Base-by-base conservation (phyloP, 495 filamentous ascomycete genomes). In the Cenococcum geophilum region DNA sequence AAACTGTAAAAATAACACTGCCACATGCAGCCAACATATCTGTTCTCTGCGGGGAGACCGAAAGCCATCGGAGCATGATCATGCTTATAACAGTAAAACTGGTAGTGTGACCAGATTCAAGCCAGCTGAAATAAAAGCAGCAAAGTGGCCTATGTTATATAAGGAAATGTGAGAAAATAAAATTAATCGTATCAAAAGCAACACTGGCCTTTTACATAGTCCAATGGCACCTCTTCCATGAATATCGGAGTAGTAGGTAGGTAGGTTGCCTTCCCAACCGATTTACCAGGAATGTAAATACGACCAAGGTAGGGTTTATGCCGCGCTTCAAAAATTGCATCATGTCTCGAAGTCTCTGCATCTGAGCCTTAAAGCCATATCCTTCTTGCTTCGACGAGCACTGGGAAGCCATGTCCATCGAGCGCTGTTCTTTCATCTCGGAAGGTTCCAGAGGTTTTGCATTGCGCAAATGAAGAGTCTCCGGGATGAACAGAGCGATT, bases 141-240 rank as follows among this genome's bases (percentile, higher is more conserved):
- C n/a, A 77, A 70, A 52, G 74, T 73, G 22, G 77, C 68, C 74
- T 79, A 52, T 50, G 5, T 5, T 5, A 10, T 9, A 4, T 34
- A 1, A 14, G 18, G 18, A 56, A 56, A 35, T 56, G 1, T 16
- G 4, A 6, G n/a, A 36, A 20, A 40, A 34, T 35, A 21, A 11
- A 22, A 21, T 18, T 14, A 22, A 21, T 18, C 10, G 18, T 32
- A 23, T 18, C 16, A 3, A 36, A 36, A 27, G 34, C 1, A 5
- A 12, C 27, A 64, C 71, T 18, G 67, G 77, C 76, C 51, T 68
- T 57, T 40, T 68, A 60, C 35, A 78, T 73, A 54, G 67, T 75
- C 77, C 77, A 78, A 23, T 68, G 27, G 50, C 76, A 77, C 23
- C 72, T 69, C 64, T 76, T 74, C 11, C 76, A 78, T 0, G 70